Percentiles rank a stretch among this genome's conserved stretches.
Conservation (phyloP, 129 eudicot species). For the Kitagawia praeruptora region DNA sequence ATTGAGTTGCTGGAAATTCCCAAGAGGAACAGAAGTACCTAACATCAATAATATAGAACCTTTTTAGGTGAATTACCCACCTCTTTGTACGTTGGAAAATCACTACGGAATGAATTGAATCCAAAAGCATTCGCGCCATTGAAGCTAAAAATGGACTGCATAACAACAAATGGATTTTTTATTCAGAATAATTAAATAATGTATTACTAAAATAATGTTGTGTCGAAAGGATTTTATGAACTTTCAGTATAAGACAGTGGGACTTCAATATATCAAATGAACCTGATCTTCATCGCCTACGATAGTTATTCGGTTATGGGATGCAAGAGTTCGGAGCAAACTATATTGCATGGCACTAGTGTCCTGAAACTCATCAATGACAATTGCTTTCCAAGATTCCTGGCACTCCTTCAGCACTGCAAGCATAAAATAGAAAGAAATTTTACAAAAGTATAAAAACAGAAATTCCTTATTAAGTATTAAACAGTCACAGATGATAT, state of each 20-base stretch:
- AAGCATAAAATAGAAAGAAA: slow-evolving; percentile 11
- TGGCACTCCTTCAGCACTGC: slow-evolving; percentile 67
- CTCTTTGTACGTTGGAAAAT: slow-evolving; percentile 81
- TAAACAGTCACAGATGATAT: slow-evolving; percentile 8
- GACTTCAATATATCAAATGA: slow-evolving; percentile 3
- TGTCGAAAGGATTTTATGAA: neutral
- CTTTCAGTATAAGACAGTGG: neutral
- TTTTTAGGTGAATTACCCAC: slow-evolving; percentile 39
- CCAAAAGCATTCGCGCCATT: slow-evolving; percentile 87
- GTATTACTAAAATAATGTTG: neutral
- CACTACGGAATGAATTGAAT: slow-evolving; percentile 87
- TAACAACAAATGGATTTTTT: slow-evolving; percentile 12
- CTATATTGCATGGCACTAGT: slow-evolving; percentile 92
- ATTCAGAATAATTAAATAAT: neutral
- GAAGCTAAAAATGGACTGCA: slow-evolving; percentile 95
- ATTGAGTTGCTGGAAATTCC: neutral
- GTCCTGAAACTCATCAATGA: slow-evolving; percentile 94
- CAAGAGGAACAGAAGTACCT: neutral
- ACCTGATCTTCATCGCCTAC: slow-evolving; percentile 99
- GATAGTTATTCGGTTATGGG: slow-evolving; percentile 72
- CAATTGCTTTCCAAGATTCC: slow-evolving; percentile 82
- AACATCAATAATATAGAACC: neutral
- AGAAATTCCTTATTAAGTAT: neutral
- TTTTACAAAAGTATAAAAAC: slow-evolving; percentile 12
- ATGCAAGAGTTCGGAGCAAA: slow-evolving; percentile 62